Percentiles rank a stretch among this genome's conserved stretches.
Conservation (phyloP, 208 protist genomes). For the Angomonas desouzai region DNA sequence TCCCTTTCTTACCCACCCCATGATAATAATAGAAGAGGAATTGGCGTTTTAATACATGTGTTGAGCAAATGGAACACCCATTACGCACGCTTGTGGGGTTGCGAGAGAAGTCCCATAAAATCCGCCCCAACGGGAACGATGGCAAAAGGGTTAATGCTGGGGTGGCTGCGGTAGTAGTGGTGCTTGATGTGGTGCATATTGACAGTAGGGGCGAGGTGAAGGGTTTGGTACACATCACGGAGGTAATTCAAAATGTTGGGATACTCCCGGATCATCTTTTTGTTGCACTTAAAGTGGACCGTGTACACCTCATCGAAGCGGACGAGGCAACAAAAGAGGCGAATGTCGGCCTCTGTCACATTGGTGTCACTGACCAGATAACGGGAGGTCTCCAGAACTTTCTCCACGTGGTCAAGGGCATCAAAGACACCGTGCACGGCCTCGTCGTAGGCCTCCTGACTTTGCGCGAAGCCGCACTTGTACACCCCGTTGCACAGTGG, state of each 20-base stretch:
- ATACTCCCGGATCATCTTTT: slow-evolving; percentile 67
- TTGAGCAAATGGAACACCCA: background rate
- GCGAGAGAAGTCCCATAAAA: slow-evolving; percentile 27
- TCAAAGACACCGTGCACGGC: slow-evolving; percentile 34
- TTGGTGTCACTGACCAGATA: slow-evolving; percentile 47
- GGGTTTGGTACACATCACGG: slow-evolving; percentile 79
- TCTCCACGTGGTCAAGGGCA: slow-evolving; percentile 35
- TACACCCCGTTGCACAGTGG: slow-evolving; percentile 90
- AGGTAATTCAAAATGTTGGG: slow-evolving; percentile 71
- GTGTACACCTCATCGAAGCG: slow-evolving; percentile 90
- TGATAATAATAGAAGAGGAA: too few species aligned
- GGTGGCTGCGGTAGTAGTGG: slow-evolving; percentile 73
- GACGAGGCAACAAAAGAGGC: slow-evolving; percentile 80
- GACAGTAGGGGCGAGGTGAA: slow-evolving; percentile 41
- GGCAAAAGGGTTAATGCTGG: slow-evolving; percentile 65
- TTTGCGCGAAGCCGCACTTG: slow-evolving; percentile 75
- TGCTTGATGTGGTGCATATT: slow-evolving; percentile 87
- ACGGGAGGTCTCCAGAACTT: slow-evolving; percentile 34
- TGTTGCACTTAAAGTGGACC: slow-evolving; percentile 87
- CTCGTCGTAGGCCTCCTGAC: slow-evolving; percentile 67
- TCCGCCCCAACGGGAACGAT: slow-evolving; percentile 68
- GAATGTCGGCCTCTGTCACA: slow-evolving; percentile 82
- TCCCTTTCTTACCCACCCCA: too few species aligned
- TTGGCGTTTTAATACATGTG: too few species aligned
- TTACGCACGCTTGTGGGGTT: slow-evolving; percentile 18